A percentile compares a stretch with the other conserved stretches of the same genome.
Conservation (phyloP, 306 rosid species). For the Cicer cuneatum region DNA sequence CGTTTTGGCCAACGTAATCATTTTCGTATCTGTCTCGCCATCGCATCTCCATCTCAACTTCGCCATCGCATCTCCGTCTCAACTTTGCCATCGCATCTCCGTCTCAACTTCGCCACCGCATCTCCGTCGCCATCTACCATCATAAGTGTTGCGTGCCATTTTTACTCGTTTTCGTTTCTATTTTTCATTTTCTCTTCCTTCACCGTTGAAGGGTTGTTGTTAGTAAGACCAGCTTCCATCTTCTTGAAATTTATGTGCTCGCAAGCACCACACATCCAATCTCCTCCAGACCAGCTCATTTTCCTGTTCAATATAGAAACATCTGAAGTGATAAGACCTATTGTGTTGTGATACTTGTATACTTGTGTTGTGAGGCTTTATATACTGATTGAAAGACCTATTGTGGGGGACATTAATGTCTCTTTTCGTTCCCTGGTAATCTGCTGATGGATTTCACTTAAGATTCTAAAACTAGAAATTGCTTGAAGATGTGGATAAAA, state of each 20-base stretch:
- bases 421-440: constrained; percentile 52
- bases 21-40: too few relatives aligned
- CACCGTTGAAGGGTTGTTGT: too few relatives aligned
- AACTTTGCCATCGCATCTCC: too few relatives aligned
- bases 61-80: too few relatives aligned
- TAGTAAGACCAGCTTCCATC: too few relatives aligned
- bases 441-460: constrained; percentile 41
- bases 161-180: too few relatives aligned
- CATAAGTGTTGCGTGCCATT: too few relatives aligned
- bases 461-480: constrained; percentile 52
- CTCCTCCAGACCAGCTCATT: constrained; percentile 97
- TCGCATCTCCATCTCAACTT: too few relatives aligned
- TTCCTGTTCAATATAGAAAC: constrained; percentile 39
- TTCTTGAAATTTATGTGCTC: constrained; percentile 86
- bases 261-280: constrained; percentile 95
- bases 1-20: too few relatives aligned
- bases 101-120: too few relatives aligned
- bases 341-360: constrained; percentile 51
- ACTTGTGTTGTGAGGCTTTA: constrained; percentile 58
- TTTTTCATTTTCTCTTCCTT: too few relatives aligned
- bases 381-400: constrained; percentile 59
- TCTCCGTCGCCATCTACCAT: too few relatives aligned
- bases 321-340: constrained; percentile 15
- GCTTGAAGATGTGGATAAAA: constrained; percentile 39
- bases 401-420: constrained; percentile 57